A percentile compares a stretch with the other conserved stretches of the same genome.
These are phyloP conservation scores for Lipomyces spencermartinsiae DNA, from an alignment of 805 yeast genomes.

Conservation along the genomic window DNA sequence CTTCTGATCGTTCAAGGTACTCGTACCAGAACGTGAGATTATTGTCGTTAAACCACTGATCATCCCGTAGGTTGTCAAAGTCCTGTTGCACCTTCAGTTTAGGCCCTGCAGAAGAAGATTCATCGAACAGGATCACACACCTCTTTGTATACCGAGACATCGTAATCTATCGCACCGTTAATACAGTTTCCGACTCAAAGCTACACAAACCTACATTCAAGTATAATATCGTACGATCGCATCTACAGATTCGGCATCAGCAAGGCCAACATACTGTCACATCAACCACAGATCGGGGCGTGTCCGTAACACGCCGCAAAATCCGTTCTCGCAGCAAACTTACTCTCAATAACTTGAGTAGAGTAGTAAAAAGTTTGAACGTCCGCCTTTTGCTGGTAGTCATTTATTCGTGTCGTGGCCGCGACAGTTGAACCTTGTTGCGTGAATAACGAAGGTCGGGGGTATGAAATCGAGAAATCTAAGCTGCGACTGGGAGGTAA, in stretches of 20 bases:
- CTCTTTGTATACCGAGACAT: conserved; percentile 36
- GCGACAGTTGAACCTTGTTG: background rate
- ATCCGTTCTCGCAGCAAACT: background rate
- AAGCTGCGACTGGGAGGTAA: too few species aligned
- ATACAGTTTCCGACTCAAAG: background rate
- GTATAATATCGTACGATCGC: conserved; percentile 33
- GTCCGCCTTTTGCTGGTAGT: conserved; percentile 16
- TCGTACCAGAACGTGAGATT: conserved; percentile 69
- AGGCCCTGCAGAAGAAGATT: background rate
- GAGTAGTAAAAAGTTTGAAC: conserved; percentile 25
- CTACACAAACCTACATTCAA: conserved; percentile 25
- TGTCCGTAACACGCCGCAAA: background rate
- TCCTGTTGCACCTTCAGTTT: conserved; percentile 47
- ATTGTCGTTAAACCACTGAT: conserved; percentile 78
- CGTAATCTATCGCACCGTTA: conserved; percentile 25
- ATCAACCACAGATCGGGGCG: background rate
- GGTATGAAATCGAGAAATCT: background rate
- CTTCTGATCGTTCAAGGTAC: conserved; percentile 50
- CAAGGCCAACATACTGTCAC: background rate
- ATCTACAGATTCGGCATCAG: conserved; percentile 19
- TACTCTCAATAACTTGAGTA: conserved; percentile 27
- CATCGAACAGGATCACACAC: background rate
- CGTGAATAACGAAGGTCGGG: background rate
- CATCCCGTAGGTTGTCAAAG: conserved; percentile 61
- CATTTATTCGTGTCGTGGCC: conserved; percentile 4